Evolutionary conservation across 352 stramenopile species (phyloP).

Genomic region (Globisporangium megalacanthum): DNA sequence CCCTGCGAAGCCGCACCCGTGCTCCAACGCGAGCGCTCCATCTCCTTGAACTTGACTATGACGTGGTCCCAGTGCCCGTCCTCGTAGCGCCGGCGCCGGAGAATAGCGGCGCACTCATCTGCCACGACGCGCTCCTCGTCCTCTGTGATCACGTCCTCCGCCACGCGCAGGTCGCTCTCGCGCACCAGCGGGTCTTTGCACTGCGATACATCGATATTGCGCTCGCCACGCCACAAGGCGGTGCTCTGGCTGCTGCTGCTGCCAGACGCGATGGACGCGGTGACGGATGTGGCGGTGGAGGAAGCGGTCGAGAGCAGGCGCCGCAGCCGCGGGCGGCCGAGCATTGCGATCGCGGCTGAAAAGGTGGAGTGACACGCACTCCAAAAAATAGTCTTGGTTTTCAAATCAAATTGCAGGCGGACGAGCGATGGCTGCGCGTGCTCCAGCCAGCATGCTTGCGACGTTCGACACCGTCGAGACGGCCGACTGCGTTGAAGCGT

Average conservation of each 20-base stretch:
- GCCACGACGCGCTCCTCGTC: slow-evolving; percentile 67
- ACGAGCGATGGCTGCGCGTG: slow-evolving; percentile 1
- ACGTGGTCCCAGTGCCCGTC: slow-evolving; percentile 81
- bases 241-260: too few relatives aligned
- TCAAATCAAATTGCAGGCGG: not conserved
- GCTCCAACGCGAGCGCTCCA: slow-evolving; percentile 81
- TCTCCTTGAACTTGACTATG: slow-evolving; percentile 88
- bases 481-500: slow-evolving; percentile 82
- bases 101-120: slow-evolving; percentile 58
- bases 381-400: too few relatives aligned
- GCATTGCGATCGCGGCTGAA: not conserved
- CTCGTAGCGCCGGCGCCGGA: slow-evolving; percentile 74
- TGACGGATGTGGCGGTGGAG: not conserved
- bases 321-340: not conserved
- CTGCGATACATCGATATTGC: slow-evolving; percentile 50
- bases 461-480: slow-evolving; percentile 76
- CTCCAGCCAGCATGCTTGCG: slow-evolving; percentile 28
- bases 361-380: not conserved
- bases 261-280: too few relatives aligned
- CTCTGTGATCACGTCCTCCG: slow-evolving; percentile 64
- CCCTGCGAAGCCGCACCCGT: slow-evolving; percentile 13
- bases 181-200: slow-evolving; percentile 52
- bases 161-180: slow-evolving; percentile 55
- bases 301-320: slow-evolving; percentile 5
- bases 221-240: slow-evolving; percentile 25